phyloP scores from a whole-genome alignment of 2,329 filamentous ascomycete genomes.

The Immersiporthe knoxdaviesiana region DNA sequence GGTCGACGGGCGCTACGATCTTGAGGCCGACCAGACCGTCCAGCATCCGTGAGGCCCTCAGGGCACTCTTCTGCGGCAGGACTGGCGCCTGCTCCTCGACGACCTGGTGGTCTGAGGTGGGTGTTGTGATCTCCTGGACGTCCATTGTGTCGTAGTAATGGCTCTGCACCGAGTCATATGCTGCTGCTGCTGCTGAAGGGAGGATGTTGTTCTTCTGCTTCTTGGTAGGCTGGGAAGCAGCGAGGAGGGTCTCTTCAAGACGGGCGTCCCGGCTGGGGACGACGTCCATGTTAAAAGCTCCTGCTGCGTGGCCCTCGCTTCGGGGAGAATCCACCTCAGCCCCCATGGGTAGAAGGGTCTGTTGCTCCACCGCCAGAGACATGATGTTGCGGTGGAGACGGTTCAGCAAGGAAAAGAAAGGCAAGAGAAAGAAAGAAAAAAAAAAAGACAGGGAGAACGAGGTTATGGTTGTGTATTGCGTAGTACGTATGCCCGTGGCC shows the following conservation, averaged over 20 bases:
- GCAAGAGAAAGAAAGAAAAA: constrained; percentile 5
- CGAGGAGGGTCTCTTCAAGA: constrained; percentile 15
- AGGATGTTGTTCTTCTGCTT: constrained; percentile 9
- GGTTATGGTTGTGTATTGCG: constrained; percentile 13
- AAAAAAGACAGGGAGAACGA: constrained; percentile 3
- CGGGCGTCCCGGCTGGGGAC: constrained; percentile 21
- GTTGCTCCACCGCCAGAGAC: constrained; percentile 31
- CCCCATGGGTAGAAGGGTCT: constrained; percentile 28
- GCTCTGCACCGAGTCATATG: constrained; percentile 31
- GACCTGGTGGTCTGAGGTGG: constrained; percentile 31
- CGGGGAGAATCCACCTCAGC: constrained; percentile 17
- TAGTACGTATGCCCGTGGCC: constrained; percentile 1
- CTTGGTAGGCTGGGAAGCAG: constrained; percentile 12
- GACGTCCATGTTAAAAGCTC: constrained; percentile 27
- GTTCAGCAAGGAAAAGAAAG: neutral
- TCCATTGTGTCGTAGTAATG: constrained; percentile 32
- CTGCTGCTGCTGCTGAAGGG: constrained; percentile 10
- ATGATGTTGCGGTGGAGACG: constrained; percentile 26
- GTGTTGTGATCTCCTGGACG: constrained; percentile 28
- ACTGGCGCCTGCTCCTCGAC: constrained; percentile 43
- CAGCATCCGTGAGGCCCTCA: constrained; percentile 52
- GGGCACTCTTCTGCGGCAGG: constrained; percentile 54
- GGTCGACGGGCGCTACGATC: constrained; percentile 35
- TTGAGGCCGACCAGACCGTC: constrained; percentile 42
- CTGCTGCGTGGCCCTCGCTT: constrained; percentile 26